Evolutionary conservation across 306 rosid species (phyloP).

Genomic region (Citrullus amarus): DNA sequence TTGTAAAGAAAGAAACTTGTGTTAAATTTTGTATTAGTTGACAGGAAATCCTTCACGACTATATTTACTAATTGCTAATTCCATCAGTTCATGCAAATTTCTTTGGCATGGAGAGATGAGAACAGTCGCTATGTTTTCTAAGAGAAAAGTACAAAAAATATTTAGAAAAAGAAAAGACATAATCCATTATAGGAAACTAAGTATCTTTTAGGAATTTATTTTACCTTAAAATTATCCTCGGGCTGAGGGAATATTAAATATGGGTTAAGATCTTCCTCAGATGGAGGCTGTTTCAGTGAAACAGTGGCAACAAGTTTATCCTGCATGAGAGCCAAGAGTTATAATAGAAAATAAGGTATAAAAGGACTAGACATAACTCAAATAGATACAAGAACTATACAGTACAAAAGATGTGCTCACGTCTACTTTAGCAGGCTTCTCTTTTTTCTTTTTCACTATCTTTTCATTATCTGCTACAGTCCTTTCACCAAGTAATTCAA

Average conservation of each 20-base stretch:
- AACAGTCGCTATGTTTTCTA: neutral
- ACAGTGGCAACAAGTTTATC: conserved; percentile 39
- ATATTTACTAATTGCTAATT: neutral
- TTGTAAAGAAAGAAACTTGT: conserved; percentile 4
- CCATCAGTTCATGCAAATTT: neutral
- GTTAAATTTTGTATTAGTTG: neutral
- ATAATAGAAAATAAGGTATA: conserved; percentile 1
- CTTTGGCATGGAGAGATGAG: neutral
- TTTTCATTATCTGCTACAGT: conserved; percentile 87
- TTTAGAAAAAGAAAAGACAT: neutral
- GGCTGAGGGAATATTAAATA: conserved; percentile 70
- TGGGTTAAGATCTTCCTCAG: conserved; percentile 89
- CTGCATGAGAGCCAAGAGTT: conserved; percentile 19
- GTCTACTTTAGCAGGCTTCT: conserved; percentile 83
- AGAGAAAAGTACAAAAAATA: neutral
- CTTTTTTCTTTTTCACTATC: conserved; percentile 72
- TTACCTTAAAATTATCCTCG: conserved; percentile 73
- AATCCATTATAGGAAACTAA: conserved; percentile 5
- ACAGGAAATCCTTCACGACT: neutral
- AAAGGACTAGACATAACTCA: neutral
- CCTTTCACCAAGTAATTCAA: conserved; percentile 77
- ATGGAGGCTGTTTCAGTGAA: conserved; percentile 38
- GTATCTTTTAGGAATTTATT: neutral
- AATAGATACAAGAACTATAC: neutral
- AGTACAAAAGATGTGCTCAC: conserved; percentile 19